Base-by-base conservation (phyloP, 352 stramenopile species). In the Phytophthora fragariae region DNA sequence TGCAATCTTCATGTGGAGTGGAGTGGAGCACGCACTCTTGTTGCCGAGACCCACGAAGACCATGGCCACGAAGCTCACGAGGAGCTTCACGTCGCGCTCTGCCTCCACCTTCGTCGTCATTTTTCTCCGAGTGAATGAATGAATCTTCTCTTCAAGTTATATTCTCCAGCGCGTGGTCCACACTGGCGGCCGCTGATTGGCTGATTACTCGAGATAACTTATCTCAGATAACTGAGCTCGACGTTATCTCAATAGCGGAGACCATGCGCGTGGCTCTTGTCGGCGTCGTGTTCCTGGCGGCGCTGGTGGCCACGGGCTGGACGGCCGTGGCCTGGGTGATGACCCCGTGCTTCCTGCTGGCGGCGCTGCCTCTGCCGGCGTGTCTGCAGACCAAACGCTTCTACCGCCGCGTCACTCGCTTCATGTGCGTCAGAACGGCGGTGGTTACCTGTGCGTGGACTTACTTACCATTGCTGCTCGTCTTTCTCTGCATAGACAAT, bases 1-100 rank as follows among this genome's bases (percentile, higher is more conserved):
- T 3, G 14, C 29, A 9, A 10, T 64, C 52, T 4, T 49, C 12
- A 11, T 17, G 41, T 8, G 52, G 12, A 21, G 17, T 21, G 24
- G 12, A 19, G 6, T 35, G 6, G 19, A 59, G 12, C 41, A 80
- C 83, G 62, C 70, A 95, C 89, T 94, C 64, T 95, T 95, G 75
- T 94, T 94, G 70, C 89, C 89, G 21, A 95, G 85, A 2, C 89
- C 89, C 41, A 95, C 83, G 72, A 95, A 91, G 31, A 95, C 78
- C 81, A 95, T 92, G 24, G 85, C 85, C 54, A 94, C 72, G 70
- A 95, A 95, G 79, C 84, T 92, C 64, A 90, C 76, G 65, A 94
- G 75, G 17, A 95, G 85, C 84, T 92, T 90, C 62, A 84, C 70
- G 46, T 90, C 85, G 64, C 79, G 79, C 69, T 88, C 75, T 15